These are phyloP conservation scores for Oryza meyeriana DNA, from an alignment of 176 grass and related monocot species.

Conservation along the genomic window DNA sequence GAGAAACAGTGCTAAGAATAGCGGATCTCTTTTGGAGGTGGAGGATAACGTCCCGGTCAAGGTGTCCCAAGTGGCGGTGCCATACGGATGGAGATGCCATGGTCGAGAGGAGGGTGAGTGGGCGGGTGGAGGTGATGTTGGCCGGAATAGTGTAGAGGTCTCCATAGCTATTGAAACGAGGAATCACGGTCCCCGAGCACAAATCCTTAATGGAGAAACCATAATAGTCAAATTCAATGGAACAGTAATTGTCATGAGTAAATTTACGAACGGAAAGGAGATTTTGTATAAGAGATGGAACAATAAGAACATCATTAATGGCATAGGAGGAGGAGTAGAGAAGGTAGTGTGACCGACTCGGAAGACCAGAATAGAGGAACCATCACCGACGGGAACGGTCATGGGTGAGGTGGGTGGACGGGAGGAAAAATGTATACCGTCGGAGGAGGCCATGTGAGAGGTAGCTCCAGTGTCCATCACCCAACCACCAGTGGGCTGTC, in stretches of 20 bases:
- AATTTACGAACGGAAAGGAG: background rate
- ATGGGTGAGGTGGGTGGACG: too few relatives aligned
- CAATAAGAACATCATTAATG: background rate
- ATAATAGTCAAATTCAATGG: too few relatives aligned
- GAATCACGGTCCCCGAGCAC: background rate
- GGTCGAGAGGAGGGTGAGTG: background rate
- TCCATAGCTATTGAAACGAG: background rate
- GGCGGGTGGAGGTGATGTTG: too few relatives aligned
- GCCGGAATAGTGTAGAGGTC: background rate
- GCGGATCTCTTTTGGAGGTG: background rate
- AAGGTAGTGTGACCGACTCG: too few relatives aligned
- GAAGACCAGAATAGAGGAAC: background rate
- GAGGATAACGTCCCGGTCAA: background rate
- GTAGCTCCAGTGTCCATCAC: too few relatives aligned
- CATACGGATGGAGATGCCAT: background rate
- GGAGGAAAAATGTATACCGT: too few relatives aligned
- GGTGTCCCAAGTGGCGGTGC: background rate
- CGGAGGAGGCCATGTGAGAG: too few relatives aligned
- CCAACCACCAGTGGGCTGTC: too few relatives aligned
- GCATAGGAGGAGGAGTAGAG: too few relatives aligned
- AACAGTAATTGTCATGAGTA: too few relatives aligned
- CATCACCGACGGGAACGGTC: background rate
- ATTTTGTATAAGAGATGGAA: background rate
- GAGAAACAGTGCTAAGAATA: too few relatives aligned
- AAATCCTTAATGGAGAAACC: background rate